Evolutionary conservation across 352 stramenopile species (phyloP).

Genomic region (Phytophthora chlamydospora): DNA sequence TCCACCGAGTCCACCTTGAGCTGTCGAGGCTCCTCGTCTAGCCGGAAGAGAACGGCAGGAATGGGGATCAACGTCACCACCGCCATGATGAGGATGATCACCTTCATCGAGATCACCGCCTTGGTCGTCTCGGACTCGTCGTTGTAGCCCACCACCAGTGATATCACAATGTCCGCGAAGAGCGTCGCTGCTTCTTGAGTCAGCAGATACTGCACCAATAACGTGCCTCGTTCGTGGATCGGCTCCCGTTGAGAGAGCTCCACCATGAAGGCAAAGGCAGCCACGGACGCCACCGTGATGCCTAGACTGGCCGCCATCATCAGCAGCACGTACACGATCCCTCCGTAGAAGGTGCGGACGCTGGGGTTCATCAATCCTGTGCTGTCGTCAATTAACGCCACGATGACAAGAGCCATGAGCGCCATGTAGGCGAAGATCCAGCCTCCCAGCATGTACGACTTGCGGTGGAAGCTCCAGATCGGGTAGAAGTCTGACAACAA

Average conservation of each 20-base stretch:
- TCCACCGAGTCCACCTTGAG: slow-evolving; percentile 78
- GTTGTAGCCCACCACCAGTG: slow-evolving; percentile 52
- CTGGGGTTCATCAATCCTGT: slow-evolving; percentile 42
- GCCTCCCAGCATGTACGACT: slow-evolving; percentile 78
- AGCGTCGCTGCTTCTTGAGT: slow-evolving; percentile 56
- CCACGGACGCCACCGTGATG: slow-evolving; percentile 61
- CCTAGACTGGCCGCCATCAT: slow-evolving; percentile 73
- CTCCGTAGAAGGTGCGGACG: slow-evolving; percentile 60
- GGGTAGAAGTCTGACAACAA: slow-evolving; percentile 83
- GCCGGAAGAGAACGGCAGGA: slow-evolving; percentile 62
- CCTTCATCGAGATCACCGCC: slow-evolving; percentile 66
- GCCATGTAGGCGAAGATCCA: slow-evolving; percentile 77
- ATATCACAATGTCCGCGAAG: slow-evolving; percentile 45
- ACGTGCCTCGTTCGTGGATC: slow-evolving; percentile 70
- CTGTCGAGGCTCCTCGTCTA: slow-evolving; percentile 74
- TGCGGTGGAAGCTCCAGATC: slow-evolving; percentile 75
- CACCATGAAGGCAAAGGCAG: slow-evolving; percentile 69
- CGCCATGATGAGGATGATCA: slow-evolving; percentile 73
- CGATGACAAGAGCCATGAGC: slow-evolving; percentile 69
- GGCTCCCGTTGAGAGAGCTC: slow-evolving; percentile 81
- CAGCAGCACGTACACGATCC: slow-evolving; percentile 72
- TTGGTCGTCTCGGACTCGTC: slow-evolving; percentile 36
- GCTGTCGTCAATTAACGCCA: slow-evolving; percentile 64
- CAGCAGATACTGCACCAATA: slow-evolving; percentile 75
- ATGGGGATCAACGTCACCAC: slow-evolving; percentile 69